phyloP scores from a whole-genome alignment of 345 rosid genomes.

The Sisymbrium altissimum region DNA sequence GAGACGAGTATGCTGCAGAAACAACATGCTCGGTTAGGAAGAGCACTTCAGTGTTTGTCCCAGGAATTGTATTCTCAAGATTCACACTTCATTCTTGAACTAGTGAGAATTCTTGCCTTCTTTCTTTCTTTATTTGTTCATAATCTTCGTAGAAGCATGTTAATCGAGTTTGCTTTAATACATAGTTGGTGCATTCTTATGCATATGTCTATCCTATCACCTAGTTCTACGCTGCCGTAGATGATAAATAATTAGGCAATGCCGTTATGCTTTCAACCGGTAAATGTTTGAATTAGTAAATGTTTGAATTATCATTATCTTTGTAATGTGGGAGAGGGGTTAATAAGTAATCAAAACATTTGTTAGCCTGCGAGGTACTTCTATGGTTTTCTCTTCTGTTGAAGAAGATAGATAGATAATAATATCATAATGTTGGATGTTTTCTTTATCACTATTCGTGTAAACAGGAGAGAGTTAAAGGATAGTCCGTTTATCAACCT shows the following conservation, averaged over 20 bases:
- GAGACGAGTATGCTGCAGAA: slow-evolving; percentile 77
- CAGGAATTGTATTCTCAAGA: slow-evolving; percentile 97
- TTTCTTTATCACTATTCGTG: neutral
- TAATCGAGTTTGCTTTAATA: neutral
- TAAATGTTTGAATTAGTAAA: neutral
- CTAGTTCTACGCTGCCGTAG: neutral
- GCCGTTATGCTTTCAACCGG: neutral
- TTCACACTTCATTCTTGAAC: slow-evolving; percentile 98
- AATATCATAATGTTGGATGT: neutral
- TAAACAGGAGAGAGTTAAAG: neutral
- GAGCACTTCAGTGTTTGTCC: slow-evolving; percentile 97
- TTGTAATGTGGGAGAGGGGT: slow-evolving; percentile 4
- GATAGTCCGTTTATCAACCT: neutral
- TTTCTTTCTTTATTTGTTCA: slow-evolving; percentile 9
- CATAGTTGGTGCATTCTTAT: neutral
- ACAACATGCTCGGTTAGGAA: slow-evolving; percentile 98
- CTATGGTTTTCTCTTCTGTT: neutral
- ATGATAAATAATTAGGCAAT: slow-evolving; percentile 5
- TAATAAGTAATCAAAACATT: neutral
- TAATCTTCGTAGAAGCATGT: slow-evolving; percentile 13
- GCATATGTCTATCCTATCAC: neutral
- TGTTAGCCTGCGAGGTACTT: slow-evolving; percentile 3
- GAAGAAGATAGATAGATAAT: neutral
- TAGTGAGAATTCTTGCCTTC: slow-evolving; percentile 47
- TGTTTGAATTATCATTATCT: neutral